A percentile compares a stretch with the other conserved stretches of the same genome.
Conservation (phyloP, 495 filamentous ascomycete species). For the Hypomontagnella monticulosa region DNA sequence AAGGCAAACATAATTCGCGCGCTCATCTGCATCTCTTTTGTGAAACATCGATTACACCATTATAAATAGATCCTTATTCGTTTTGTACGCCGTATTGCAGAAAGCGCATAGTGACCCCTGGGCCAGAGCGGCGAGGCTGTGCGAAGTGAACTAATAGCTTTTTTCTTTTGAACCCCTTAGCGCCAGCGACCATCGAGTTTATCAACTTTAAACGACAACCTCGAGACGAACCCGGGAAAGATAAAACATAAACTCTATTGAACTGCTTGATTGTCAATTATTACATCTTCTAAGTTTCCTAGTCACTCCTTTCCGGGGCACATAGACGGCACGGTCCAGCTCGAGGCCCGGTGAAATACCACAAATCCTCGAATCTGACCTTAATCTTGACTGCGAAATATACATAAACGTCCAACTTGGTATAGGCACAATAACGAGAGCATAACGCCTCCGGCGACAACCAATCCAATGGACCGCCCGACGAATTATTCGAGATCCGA, state of each 20-base stretch:
- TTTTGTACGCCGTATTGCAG: conserved; percentile 5
- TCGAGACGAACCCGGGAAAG: too few species aligned
- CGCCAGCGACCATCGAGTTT: conserved; percentile 14
- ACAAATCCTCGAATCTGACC: not conserved
- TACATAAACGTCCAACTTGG: not conserved
- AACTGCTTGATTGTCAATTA: too few species aligned
- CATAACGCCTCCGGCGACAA: not conserved
- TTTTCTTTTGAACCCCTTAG: conserved; percentile 19
- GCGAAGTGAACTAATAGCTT: conserved; percentile 19
- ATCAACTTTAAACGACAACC: too few species aligned
- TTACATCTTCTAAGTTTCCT: too few species aligned
- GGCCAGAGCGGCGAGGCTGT: conserved; percentile 22
- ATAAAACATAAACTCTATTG: not conserved
- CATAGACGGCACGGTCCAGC: too few species aligned
- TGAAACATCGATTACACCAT: conserved; percentile 1
- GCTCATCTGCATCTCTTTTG: not conserved
- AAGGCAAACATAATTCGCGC: not conserved
- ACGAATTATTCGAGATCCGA: conserved; percentile 15
- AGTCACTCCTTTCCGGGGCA: too few species aligned
- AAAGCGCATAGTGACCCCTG: not conserved
- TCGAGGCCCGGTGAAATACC: too few species aligned
- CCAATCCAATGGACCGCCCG: conserved; percentile 26
- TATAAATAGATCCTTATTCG: not conserved
- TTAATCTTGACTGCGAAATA: not conserved
- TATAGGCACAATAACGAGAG: not conserved